These are phyloP conservation scores for Lactarius psammicola DNA, from an alignment of 768 basidiomycete species.

Conservation along the genomic window DNA sequence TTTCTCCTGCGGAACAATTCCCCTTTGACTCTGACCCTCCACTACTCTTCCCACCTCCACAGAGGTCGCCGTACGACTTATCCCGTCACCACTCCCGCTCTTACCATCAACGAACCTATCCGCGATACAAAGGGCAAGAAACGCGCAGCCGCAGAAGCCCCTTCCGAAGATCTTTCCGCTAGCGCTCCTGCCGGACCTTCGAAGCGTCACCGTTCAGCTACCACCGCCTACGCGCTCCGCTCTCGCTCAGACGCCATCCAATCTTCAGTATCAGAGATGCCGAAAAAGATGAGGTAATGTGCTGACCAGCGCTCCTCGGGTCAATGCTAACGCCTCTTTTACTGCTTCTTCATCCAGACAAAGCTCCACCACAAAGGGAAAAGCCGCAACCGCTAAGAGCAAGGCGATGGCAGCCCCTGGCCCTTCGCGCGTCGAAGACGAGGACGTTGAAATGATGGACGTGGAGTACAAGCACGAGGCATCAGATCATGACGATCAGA, in stretches of 20 bases:
- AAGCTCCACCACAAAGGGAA: conserved; percentile 42
- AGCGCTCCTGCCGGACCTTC: conserved; percentile 45
- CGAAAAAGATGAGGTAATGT: conserved; percentile 68
- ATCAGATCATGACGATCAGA: conserved; percentile 48
- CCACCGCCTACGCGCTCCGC: conserved; percentile 61
- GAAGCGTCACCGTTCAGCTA: conserved; percentile 60
- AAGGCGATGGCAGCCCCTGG: conserved; percentile 57
- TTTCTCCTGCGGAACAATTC: conserved; percentile 41
- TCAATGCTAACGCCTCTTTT: conserved; percentile 15
- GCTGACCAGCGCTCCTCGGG: neutral
- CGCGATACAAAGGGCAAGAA: conserved; percentile 90
- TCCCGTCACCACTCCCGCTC: conserved; percentile 42
- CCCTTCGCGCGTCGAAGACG: conserved; percentile 63
- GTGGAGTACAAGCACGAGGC: conserved; percentile 52
- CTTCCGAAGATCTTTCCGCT: conserved; percentile 60
- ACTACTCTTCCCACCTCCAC: conserved; percentile 12
- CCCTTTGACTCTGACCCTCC: conserved; percentile 16
- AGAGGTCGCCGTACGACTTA: conserved; percentile 63
- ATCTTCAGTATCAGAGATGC: conserved; percentile 55
- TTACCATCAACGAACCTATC: conserved; percentile 72
- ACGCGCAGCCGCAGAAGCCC: conserved; percentile 72
- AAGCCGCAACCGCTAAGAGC: conserved; percentile 47
- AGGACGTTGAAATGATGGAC: conserved; percentile 78
- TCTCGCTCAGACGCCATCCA: conserved; percentile 48
- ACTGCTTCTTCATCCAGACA: conserved; percentile 39